Percentiles rank a stretch among this genome's conserved stretches.
Conservation (phyloP, 495 filamentous ascomycete species). For the Penicillium macrosclerotiorum region DNA sequence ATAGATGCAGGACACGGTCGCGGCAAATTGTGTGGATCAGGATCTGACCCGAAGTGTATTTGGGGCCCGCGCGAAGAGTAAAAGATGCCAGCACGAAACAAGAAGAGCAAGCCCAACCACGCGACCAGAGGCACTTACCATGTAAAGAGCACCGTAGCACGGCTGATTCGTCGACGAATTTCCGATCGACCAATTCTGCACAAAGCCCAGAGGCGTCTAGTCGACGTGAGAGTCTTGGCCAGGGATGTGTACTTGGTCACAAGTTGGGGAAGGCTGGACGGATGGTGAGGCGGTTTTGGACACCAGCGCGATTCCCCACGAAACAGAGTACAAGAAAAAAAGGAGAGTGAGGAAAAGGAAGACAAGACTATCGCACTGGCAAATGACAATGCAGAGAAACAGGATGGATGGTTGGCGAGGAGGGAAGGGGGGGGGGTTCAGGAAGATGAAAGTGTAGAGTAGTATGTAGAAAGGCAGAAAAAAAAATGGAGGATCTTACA, state of each 20-base stretch:
- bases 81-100: constrained; percentile 4
- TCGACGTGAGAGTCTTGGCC: constrained; percentile 28
- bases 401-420: not conserved
- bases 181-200: not conserved
- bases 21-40: constrained; percentile 32
- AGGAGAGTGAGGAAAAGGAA: constrained; percentile 1
- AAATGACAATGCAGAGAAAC: constrained; percentile 1
- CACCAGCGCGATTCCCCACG: constrained; percentile 11
- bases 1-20: constrained; percentile 28
- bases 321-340: constrained; percentile 2
- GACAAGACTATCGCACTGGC: not conserved
- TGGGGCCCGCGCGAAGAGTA: no score
- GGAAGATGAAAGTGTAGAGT: no score
- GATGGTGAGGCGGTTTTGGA: constrained; percentile 1
- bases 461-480: constrained; percentile 12
- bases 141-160: not conserved
- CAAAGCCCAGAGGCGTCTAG: no score
- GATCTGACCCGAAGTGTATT: constrained; percentile 24
- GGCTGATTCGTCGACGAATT: not conserved
- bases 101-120: constrained; percentile 9
- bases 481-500: constrained; percentile 24
- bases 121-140: constrained; percentile 20
- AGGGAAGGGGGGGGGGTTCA: not conserved
- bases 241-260: constrained; percentile 42
- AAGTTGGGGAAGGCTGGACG: constrained; percentile 17